Evolutionary conservation across 495 filamentous ascomycete genomes (phyloP), one percentile per base, ranked within the genome.

Genomic region (Gamarada debralockiae): DNA sequence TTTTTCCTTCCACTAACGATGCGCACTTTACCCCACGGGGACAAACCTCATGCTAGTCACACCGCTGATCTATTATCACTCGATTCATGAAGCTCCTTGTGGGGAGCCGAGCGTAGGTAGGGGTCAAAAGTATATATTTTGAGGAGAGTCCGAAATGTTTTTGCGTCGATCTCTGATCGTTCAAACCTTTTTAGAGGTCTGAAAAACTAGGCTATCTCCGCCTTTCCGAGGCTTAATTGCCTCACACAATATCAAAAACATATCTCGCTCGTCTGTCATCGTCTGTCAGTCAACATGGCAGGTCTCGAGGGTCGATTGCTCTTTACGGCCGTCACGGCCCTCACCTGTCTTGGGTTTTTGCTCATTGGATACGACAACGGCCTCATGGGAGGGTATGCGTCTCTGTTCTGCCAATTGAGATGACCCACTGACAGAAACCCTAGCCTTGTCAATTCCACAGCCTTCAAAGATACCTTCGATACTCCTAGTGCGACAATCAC

Each of bases 281-380:
- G 4, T 29, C 27, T 29, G 27, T 23, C 24, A 29, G 21, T 21
- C 47, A 50, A 20, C 17, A 59, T 59, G 56, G 38, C 29, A 33
- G 6, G 37, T 24, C 52, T 56, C 18, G 27, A 53, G 27, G 58
- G 58, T 40, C 50, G 50, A 8, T 22, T 34, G 12, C 47, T 61
- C 18, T 48, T 57, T 15, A 29, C 44, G 1, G 24, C 57, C 10
- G 58, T 63, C 10, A 63, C 49, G 7, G 12, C 50, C 8, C 33
- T 67, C 10, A 66, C 63, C 8, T 65, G 49, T 25, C 47, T 65
- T 12, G 63, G 66, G 2, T 69, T 67, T 34, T 36, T 66, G 20
- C 54, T 64, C 29, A 66, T 67, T 22, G 64, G 65, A 18, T 67
- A 53, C 42, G 67, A 68, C 48, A 69, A 69, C 59, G 65, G 67